Percentiles rank a stretch among this genome's conserved stretches.
Evolutionary conservation across 805 yeast species (phyloP).

Genomic region (Groenewaldozyma tartarivorans): DNA sequence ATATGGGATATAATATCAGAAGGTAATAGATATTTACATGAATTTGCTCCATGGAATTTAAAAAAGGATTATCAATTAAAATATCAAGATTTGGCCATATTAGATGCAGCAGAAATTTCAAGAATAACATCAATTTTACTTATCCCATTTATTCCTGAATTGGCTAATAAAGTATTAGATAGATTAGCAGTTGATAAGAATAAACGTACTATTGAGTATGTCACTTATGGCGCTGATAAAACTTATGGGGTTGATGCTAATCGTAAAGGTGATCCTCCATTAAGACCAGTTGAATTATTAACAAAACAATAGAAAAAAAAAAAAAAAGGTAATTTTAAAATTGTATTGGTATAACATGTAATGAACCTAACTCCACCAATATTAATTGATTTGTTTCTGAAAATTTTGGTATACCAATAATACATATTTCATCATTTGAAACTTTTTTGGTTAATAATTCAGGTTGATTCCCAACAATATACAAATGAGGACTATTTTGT

Average conservation of each 20-base stretch:
- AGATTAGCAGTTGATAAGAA: slow-evolving; percentile 44
- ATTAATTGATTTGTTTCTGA: slow-evolving; percentile 54
- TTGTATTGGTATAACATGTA: slow-evolving; percentile 45
- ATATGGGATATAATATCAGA: slow-evolving; percentile 51
- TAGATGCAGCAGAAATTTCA: slow-evolving; percentile 58
- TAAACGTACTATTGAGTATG: slow-evolving; percentile 35
- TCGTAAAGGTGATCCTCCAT: slow-evolving; percentile 41
- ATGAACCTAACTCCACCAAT: slow-evolving; percentile 46
- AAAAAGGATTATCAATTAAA: slow-evolving; percentile 19
- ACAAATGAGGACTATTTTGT: slow-evolving; percentile 73
- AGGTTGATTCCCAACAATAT: slow-evolving; percentile 78
- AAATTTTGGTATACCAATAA: slow-evolving; percentile 68
- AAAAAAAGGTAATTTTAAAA: not conserved
- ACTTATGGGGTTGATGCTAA: slow-evolving; percentile 54
- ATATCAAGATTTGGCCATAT: slow-evolving; percentile 46
- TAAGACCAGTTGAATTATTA: slow-evolving; percentile 17
- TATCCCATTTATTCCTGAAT: slow-evolving; percentile 64
- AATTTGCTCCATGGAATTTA: slow-evolving; percentile 66
- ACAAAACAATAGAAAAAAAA: not conserved
- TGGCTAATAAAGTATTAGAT: slow-evolving; percentile 49
- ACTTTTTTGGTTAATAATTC: slow-evolving; percentile 36
- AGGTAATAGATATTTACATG: slow-evolving; percentile 62
- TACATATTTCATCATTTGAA: slow-evolving; percentile 34
- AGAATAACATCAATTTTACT: slow-evolving; percentile 59
- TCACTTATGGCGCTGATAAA: slow-evolving; percentile 48